Evolutionary conservation across 768 basidiomycete species (phyloP), one percentile per base, ranked within the genome.

Genomic region (Rhizopogon rudus): DNA sequence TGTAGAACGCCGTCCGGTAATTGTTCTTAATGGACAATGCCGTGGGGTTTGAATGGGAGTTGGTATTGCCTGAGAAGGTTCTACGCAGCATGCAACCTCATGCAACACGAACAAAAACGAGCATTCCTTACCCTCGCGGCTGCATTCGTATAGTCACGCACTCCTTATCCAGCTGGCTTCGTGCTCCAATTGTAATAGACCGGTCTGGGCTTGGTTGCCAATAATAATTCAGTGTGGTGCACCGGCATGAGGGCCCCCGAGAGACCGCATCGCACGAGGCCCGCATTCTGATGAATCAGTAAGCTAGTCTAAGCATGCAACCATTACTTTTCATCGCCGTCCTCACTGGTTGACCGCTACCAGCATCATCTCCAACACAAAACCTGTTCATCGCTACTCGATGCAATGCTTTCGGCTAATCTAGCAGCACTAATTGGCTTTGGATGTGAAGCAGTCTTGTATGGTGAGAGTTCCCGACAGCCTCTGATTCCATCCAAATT

Each of bases 391-490:
- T 22, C 14, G 3, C 6, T 35, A 12, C 6, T 37, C 41, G 12
- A 48, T 40, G 10, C 44, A 7, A 72, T 70, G 67, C 67, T 73
- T 41, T 53, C 61, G 1, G 61, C 56, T 14, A 67, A 74, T 51
- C 14, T 74, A 2, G 67, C 73, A 37, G 67, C 71, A 12, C 57
- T 76, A 46, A 62, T 73, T 44, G 74, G 74, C 25, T 75, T 75
- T 48, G 67, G 54, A 3, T 71, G 66, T 57, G 75, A 76, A 56
- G 63, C 71, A 0, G 63, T 63, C 14, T 57, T 74, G 13, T 76
- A 71, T 63, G 75, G 75, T 73, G 33, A 37, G 60, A 56, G 0
- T 29, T 14, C 10, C 8, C 5, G 1, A 14, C 39, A 45, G 2
- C 39, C 28, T 29, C 6, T 20, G 1, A 29, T 2, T 29, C 14